Base-by-base conservation (phyloP, 2,329 filamentous ascomycete genomes). In the Fusarium siculi region DNA sequence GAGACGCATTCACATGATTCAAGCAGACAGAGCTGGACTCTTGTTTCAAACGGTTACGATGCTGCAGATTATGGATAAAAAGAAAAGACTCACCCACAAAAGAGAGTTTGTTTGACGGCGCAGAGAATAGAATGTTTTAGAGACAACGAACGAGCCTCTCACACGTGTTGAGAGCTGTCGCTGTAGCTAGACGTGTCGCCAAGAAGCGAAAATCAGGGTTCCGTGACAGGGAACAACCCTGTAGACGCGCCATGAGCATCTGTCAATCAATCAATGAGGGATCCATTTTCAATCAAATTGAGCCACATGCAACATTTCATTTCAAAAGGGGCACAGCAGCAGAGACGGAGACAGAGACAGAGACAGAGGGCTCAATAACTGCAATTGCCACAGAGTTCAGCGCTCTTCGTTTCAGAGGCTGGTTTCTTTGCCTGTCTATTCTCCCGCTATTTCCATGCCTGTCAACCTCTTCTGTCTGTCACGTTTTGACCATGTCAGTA, bases 221-320 rank as follows among this genome's bases (percentile, higher is more conserved):
- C 50, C 52, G 25, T 21, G 36, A 69, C 66, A 69, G 34, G 66
- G 66, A 28, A 14, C 6, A 14, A 28, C 65, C 66, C 58, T 69
- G 65, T 23, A 69, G 15, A 63, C 34, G 46, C 67, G 46, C 67
- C 63, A 44, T 68, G 44, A 65, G 34, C 42, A 67, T 69, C 30
- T 36, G 30, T 57, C 40, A 57, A 47, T 44, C n/a, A 52, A 12
- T 39, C 23, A 53, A 37, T 19, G 42, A 40, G 36, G 52, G 54
- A 56, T 63, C 64, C 65, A 66, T 66, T 60, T 53, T 61, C 63
- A 68, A 68, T 68, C 59, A 61, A 64, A 65, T 43, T 57, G 50
- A 53, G 34, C 44, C 49, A 60, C 55, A 44, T 32, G 42, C 23
- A 61, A 25, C 11, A 21, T 39, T 50, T 53, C 49, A 37, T 53